Percentiles rank a stretch among this genome's conserved stretches.
Conservation (phyloP, 192 early-diverging fungal genomes). For the Backusella tarrabulga region DNA sequence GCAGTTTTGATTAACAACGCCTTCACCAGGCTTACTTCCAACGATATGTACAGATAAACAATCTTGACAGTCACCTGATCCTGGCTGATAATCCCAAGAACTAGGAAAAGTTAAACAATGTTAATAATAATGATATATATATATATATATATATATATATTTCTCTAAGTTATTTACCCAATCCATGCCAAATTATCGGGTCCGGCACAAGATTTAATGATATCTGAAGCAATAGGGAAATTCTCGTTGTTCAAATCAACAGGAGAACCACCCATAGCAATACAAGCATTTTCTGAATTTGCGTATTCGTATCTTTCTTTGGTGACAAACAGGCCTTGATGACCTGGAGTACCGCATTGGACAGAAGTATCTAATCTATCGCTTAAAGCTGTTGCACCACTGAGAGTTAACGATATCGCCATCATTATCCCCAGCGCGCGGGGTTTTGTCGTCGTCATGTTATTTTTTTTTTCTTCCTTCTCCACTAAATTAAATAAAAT, state of each 20-base stretch:
- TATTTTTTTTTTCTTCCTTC: not conserved
- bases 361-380: not conserved
- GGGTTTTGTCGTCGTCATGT: constrained; percentile 6
- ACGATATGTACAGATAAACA: not conserved
- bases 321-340: not conserved
- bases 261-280: not conserved
- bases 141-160: too few relatives aligned
- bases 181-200: not conserved
- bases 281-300: not conserved
- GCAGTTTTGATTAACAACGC: not conserved
- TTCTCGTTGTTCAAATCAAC: not conserved
- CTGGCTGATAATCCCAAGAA: not conserved
- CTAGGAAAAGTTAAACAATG: not conserved
- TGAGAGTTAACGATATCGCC: not conserved
- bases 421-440: not conserved
- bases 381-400: not conserved
- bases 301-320: not conserved
- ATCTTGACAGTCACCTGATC: not conserved
- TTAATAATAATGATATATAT: too few relatives aligned
- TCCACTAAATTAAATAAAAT: not conserved
- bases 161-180: not conserved
- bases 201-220: not conserved
- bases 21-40: not conserved
- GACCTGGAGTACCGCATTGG: not conserved
- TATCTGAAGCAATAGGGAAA: not conserved